Percentiles rank a stretch among this genome's conserved stretches.
Evolutionary conservation across 495 filamentous ascomycete genomes (phyloP).

Genomic region (Aspergillus funiculosus): DNA sequence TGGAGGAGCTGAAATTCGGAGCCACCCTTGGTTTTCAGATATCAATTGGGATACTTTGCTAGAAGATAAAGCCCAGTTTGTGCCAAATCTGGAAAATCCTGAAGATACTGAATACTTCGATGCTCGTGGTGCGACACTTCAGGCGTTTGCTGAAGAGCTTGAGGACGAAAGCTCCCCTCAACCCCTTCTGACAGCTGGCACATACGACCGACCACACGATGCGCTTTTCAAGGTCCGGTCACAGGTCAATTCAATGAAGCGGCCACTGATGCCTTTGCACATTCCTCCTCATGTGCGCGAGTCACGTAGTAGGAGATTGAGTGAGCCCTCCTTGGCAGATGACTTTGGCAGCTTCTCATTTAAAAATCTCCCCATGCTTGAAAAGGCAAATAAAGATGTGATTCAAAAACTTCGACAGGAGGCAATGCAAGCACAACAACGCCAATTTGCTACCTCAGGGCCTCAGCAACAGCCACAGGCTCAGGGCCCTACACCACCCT

Average conservation of each 20-base stretch:
- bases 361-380: slow-evolving; percentile 93
- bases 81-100: slow-evolving; percentile 87
- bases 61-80: slow-evolving; percentile 89
- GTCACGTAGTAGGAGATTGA: slow-evolving; percentile 75
- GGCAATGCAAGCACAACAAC: slow-evolving; percentile 62
- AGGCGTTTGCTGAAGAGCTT: slow-evolving; percentile 85
- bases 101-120: slow-evolving; percentile 99
- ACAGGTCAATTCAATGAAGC: slow-evolving; percentile 77
- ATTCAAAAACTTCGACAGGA: slow-evolving; percentile 92
- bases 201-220: slow-evolving; percentile 83
- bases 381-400: slow-evolving; percentile 98
- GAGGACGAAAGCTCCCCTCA: slow-evolving; percentile 79
- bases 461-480: slow-evolving; percentile 12
- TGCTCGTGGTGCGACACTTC: slow-evolving; percentile 78
- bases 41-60: slow-evolving; percentile 86
- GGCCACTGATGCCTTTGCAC: slow-evolving; percentile 87
- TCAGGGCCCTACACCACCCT: slow-evolving; percentile 27
- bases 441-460: slow-evolving; percentile 22
- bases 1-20: slow-evolving; percentile 85
- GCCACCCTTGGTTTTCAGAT: slow-evolving; percentile 81
- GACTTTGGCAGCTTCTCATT: slow-evolving; percentile 96
- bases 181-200: slow-evolving; percentile 49
- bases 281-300: slow-evolving; percentile 91
- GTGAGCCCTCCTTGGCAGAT: slow-evolving; percentile 80
- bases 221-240: slow-evolving; percentile 84